Evolutionary conservation across 352 stramenopile species (phyloP).

Genomic region (Phytophthora multivora): DNA sequence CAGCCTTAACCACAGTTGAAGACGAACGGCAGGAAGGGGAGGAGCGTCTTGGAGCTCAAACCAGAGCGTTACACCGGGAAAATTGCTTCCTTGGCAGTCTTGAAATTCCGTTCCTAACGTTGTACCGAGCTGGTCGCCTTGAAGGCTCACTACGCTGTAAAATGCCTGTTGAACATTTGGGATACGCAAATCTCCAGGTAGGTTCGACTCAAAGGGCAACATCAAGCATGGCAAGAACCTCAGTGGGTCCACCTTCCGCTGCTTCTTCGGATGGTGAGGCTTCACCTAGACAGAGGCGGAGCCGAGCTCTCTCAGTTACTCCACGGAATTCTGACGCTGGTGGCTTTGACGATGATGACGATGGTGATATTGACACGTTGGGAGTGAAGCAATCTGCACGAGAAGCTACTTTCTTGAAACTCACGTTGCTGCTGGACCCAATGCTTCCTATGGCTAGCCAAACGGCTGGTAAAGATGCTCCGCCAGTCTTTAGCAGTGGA

Average conservation of each 20-base stretch:
- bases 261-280: conserved; percentile 20
- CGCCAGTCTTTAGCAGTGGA: conserved; percentile 8
- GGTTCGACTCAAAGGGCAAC: background rate
- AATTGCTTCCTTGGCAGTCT: conserved; percentile 87
- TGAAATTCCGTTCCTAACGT: conserved; percentile 87
- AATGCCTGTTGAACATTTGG: conserved; percentile 84
- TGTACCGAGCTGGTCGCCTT: conserved; percentile 80
- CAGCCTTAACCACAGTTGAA: conserved; percentile 12
- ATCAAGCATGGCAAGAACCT: conserved; percentile 11
- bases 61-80: conserved; percentile 62
- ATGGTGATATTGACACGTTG: conserved; percentile 41
- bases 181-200: conserved; percentile 68
- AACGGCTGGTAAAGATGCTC: conserved; percentile 22
- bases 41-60: conserved; percentile 25
- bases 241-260: conserved; percentile 5
- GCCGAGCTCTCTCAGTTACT: background rate
- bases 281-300: conserved; percentile 22
- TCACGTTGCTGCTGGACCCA: conserved; percentile 90
- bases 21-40: conserved; percentile 42
- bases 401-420: conserved; percentile 79
- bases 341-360: conserved; percentile 21
- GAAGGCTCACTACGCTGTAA: conserved; percentile 84
- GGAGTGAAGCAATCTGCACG: conserved; percentile 47
- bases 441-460: conserved; percentile 47
- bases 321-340: conserved; percentile 14